phyloP scores from a whole-genome alignment of 2,329 filamentous ascomycete species.

The Fusarium floridanum region DNA sequence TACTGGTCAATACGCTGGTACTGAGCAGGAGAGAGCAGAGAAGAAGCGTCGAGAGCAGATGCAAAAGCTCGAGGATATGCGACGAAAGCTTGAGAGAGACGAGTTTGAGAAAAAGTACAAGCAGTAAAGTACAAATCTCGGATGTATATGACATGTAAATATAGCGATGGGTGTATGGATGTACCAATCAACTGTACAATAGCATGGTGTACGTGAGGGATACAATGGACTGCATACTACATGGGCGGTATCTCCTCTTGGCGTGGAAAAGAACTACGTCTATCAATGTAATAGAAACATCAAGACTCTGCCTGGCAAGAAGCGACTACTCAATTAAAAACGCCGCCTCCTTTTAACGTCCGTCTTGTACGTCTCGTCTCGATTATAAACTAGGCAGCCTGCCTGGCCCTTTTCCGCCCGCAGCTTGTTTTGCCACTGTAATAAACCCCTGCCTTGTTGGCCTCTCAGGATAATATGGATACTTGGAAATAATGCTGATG shows the following conservation, averaged over 20 bases:
- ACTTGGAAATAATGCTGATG: conserved; percentile 39
- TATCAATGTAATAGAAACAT: conserved; percentile 31
- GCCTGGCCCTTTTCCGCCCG: conserved; percentile 36
- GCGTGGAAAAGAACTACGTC: conserved; percentile 26
- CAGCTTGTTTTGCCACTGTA: conserved; percentile 31
- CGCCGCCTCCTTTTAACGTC: conserved; percentile 32
- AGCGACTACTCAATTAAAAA: conserved; percentile 6
- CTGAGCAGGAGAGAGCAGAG: conserved; percentile 52
- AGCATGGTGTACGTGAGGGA: too few relatives aligned
- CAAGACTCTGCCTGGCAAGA: background rate
- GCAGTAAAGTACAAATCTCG: conserved; percentile 31
- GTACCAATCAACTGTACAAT: too few relatives aligned
- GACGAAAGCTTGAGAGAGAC: conserved; percentile 52
- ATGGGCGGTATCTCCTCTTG: conserved; percentile 8
- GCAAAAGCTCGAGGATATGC: conserved; percentile 52
- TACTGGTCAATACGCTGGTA: conserved; percentile 51
- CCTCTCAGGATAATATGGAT: conserved; percentile 32
- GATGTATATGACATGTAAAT: conserved; percentile 31
- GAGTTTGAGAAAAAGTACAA: conserved; percentile 59
- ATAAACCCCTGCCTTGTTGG: conserved; percentile 23
- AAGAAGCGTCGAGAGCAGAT: conserved; percentile 52
- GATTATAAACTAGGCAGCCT: conserved; percentile 41
- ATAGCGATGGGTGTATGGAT: conserved; percentile 18
- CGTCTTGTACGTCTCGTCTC: conserved; percentile 38
- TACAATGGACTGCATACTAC: background rate